Base-by-base conservation (phyloP, 2,329 filamentous ascomycete species). In the Calonectria pseudoturangicola region DNA sequence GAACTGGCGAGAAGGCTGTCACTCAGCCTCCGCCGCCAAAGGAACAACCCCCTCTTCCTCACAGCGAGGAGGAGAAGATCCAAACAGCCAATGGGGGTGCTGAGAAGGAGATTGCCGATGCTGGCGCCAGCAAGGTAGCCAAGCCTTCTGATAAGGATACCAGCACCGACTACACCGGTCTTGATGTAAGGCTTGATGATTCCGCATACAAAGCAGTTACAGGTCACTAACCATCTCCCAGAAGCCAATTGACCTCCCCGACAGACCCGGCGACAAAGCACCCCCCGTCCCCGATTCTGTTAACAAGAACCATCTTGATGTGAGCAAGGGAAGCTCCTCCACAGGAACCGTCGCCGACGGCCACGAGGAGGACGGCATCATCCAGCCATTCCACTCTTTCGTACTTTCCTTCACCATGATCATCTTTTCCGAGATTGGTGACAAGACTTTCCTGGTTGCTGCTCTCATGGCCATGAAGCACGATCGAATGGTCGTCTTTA, bases 381-480 rank as follows among this genome's bases (percentile, higher is more conserved):
- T 96, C 72, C 93, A 92, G 74, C 94, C 95, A 21, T 88, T 93
- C 80, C 96, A 99, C 84, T 98, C 97, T 4, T 97, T 97, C 81
- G 82, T 98, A 15, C 92, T 98, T 39, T 98, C 97, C 18, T 92
- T 98, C 73, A 96, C 96, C 71, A 99, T 98, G 97, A 99, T 99
- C 80, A 88, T 98, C 74, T 93, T 98, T 79, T 98, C 96, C 58
- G 97, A 99, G 84, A 92, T 99, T 79, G 97, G 97, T 75, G 97
- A 99, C 90, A 99, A 99, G 87, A 99, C 97, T 0, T 99, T 99
- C 87, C 89, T 99, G 51, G 95, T 99, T 27, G 97, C 97, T 8
- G 96, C 96, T 9, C 91, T 99, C 21, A 99, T 99, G 97, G 97
- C 97, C 15, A 99, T 99, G 97, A 97, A 98, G 83, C 96, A 99